phyloP scores from a whole-genome alignment of 1,139 yeast species.

The Candida sp. region DNA sequence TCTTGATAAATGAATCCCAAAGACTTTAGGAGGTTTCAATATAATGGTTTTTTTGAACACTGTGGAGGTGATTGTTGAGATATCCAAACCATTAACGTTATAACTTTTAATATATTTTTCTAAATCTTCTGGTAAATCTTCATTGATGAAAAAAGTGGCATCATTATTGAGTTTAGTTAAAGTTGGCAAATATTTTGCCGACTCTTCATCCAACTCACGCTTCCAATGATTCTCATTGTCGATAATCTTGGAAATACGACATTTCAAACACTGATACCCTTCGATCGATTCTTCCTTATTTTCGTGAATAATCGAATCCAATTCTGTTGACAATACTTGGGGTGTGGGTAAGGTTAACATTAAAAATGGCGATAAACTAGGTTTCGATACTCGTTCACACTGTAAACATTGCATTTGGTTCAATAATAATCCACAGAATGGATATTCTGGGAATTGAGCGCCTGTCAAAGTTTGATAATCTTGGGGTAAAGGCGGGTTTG shows the following conservation, averaged over 20 bases:
- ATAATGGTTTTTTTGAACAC: slow-evolving; percentile 65
- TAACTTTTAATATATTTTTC: slow-evolving; percentile 46
- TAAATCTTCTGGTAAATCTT: slow-evolving; percentile 48
- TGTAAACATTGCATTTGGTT: slow-evolving; percentile 67
- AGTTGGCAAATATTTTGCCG: slow-evolving; percentile 15
- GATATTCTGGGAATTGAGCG: slow-evolving; percentile 55
- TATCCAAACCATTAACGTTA: slow-evolving; percentile 38
- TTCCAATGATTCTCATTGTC: slow-evolving; percentile 21
- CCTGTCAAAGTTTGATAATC: slow-evolving; percentile 18
- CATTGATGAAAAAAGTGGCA: slow-evolving; percentile 50
- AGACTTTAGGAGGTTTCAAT: slow-evolving; percentile 63
- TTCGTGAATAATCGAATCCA: slow-evolving; percentile 55
- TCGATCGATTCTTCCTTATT: slow-evolving; percentile 68
- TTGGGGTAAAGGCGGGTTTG: slow-evolving; percentile 8
- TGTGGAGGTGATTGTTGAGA: slow-evolving; percentile 52
- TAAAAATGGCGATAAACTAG: slow-evolving; percentile 58
- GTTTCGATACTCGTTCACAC: slow-evolving; percentile 64
- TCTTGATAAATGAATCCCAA: slow-evolving; percentile 78
- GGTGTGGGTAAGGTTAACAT: slow-evolving; percentile 80
- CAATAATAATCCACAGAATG: slow-evolving; percentile 66
- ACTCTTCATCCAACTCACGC: slow-evolving; percentile 12
- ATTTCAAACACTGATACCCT: slow-evolving; percentile 76
- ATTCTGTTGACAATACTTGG: slow-evolving; percentile 42
- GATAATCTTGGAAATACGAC: slow-evolving; percentile 54
- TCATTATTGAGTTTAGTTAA: slow-evolving; percentile 28